Evolutionary conservation across 441 rosid genomes (phyloP).

Genomic region (Kokia cookei): DNA sequence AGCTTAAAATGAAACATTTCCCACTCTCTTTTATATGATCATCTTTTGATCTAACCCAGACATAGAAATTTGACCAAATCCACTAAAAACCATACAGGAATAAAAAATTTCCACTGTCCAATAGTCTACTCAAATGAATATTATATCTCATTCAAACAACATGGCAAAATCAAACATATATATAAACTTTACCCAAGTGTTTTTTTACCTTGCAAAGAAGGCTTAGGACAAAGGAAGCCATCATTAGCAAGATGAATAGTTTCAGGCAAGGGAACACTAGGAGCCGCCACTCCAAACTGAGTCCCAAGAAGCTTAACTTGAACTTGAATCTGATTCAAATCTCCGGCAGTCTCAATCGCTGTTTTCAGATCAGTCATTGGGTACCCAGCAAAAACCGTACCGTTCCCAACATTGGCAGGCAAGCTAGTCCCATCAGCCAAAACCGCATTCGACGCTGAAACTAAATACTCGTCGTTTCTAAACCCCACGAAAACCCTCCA

Average conservation of each 20-base stretch:
- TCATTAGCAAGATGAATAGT: constrained; percentile 69
- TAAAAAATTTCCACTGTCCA: not conserved
- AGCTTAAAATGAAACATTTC: not conserved
- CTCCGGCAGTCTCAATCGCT: constrained; percentile 91
- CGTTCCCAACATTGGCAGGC: constrained; percentile 66
- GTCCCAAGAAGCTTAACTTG: constrained; percentile 74
- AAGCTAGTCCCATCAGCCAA: constrained; percentile 63
- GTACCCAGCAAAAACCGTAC: constrained; percentile 71
- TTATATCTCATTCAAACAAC: not conserved
- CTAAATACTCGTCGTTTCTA: constrained; percentile 57
- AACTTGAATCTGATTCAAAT: constrained; percentile 66
- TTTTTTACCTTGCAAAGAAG: constrained; percentile 50
- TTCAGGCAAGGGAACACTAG: constrained; percentile 55
- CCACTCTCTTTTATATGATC: not conserved
- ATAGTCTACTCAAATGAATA: not conserved
- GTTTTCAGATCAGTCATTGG: constrained; percentile 78
- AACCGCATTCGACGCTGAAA: constrained; percentile 65
- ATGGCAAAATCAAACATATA: not conserved
- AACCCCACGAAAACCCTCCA: constrained; percentile 83
- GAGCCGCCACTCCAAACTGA: constrained; percentile 73
- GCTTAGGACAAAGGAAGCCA: constrained; percentile 54
- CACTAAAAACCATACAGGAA: not conserved
- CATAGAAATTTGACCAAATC: constrained; percentile 1
- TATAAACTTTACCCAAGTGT: not conserved
- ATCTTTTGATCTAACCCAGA: not conserved